Evolutionary conservation across 2,329 filamentous ascomycete species (phyloP).

Genomic region (Ascocoryne sarcoides): DNA sequence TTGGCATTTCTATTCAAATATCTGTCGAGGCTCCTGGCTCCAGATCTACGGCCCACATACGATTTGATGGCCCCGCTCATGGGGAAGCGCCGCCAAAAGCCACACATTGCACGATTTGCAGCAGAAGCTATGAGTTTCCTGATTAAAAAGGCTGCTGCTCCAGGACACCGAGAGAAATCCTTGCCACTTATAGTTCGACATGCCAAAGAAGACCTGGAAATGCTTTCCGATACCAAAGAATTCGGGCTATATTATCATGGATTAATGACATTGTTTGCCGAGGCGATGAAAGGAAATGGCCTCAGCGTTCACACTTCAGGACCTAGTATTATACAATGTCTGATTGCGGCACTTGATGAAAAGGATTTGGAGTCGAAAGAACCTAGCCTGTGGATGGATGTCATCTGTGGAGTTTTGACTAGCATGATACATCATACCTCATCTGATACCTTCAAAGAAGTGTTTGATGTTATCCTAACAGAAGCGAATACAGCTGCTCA

Average conservation of each 20-base stretch:
- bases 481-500: slow-evolving; percentile 33
- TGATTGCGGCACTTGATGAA: slow-evolving; percentile 37
- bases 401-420: slow-evolving; percentile 68
- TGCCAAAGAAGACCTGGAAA: slow-evolving; percentile 59
- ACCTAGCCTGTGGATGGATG: slow-evolving; percentile 44
- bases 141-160: slow-evolving; percentile 75
- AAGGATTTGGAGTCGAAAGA: slow-evolving; percentile 40
- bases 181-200: slow-evolving; percentile 64
- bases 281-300: slow-evolving; percentile 62
- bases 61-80: slow-evolving; percentile 76
- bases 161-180: slow-evolving; percentile 65
- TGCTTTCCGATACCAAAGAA: slow-evolving; percentile 43
- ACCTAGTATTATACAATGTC: slow-evolving; percentile 40
- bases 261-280: slow-evolving; percentile 84
- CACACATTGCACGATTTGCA: slow-evolving; percentile 83
- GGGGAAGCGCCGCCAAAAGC: slow-evolving; percentile 72
- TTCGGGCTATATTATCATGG: slow-evolving; percentile 72
- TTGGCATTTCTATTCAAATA: slow-evolving; percentile 97
- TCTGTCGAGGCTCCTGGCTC: slow-evolving; percentile 75
- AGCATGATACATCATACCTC: slow-evolving; percentile 78
- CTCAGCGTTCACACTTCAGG: slow-evolving; percentile 51
- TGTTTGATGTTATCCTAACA: slow-evolving; percentile 54
- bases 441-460: slow-evolving; percentile 59
- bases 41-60: slow-evolving; percentile 77
- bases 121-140: slow-evolving; percentile 94